phyloP scores from a whole-genome alignment of 441 rosid genomes.

The Corymbia calophylla region DNA sequence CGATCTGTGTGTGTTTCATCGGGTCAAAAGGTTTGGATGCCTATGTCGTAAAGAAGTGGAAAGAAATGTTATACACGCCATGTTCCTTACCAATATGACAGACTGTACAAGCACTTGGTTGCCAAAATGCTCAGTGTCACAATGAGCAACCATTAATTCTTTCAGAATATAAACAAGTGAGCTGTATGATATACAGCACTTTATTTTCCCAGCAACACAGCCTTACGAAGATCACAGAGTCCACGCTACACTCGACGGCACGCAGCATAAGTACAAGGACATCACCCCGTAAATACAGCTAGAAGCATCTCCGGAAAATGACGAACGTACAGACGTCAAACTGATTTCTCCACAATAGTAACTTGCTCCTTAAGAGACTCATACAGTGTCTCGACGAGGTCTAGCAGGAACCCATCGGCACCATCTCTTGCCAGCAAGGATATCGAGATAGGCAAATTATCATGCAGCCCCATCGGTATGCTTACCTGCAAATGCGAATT shows the following conservation, averaged over 20 bases:
- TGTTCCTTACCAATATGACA: conserved; percentile 20
- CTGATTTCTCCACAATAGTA: conserved; percentile 1
- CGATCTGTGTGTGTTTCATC: background rate
- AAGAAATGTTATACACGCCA: background rate
- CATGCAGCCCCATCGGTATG: conserved; percentile 58
- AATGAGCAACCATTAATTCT: background rate
- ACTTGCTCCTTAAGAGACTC: conserved; percentile 32
- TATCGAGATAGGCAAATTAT: conserved; percentile 58
- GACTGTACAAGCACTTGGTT: background rate
- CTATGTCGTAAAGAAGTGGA: background rate
- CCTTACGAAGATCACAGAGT: background rate
- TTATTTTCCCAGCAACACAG: background rate
- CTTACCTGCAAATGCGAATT: conserved; percentile 40
- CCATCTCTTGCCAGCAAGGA: conserved; percentile 72
- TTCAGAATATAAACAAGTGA: background rate
- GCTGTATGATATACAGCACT: background rate
- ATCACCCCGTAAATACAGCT: background rate
- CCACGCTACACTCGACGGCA: background rate
- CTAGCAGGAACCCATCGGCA: conserved; percentile 70
- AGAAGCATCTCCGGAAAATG: background rate
- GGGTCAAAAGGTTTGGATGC: background rate
- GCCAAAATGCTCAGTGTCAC: background rate
- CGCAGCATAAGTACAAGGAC: background rate
- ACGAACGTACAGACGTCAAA: background rate
- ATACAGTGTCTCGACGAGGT: conserved; percentile 48